Base-by-base conservation (phyloP, 495 filamentous ascomycete genomes). In the Lindgomyces ingoldianus region DNA sequence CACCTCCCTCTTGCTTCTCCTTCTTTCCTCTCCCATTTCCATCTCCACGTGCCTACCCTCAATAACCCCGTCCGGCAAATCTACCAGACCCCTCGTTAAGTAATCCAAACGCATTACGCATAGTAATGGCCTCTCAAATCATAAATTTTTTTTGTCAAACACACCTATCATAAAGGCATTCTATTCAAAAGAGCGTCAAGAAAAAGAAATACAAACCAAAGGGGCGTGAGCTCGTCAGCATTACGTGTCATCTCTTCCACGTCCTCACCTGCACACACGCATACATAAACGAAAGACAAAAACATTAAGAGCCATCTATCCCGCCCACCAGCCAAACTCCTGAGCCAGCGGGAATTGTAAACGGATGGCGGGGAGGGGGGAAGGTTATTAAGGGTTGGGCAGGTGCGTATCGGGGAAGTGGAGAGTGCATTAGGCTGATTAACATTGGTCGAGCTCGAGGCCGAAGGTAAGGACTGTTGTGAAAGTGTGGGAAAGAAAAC, bases 291-390 rank as follows among this genome's bases (percentile, higher is more conserved):
- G 36, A 29, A 57, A 19, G 39, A 64, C 39, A 52, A 65, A n/a
- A 36, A 49, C 42, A 65, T 50, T 52, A 65, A 16, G 21, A 42
- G 24, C 29, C 33, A 30, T 16, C 10, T 10, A 47, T n/a, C 26
- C 21, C 33, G 22, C 41, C 54, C 26, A 36, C 56, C 10, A 25
- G n/a, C n/a, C n/a, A 21, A 39, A 60, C 46, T 60, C 62, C 62
- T 60, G 62, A 42, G 48, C 62, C 62, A 60, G 62, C 62, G 62
- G 62, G 56, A 55, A 41, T 46, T n/a, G n/a, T n/a, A n/a, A n/a
- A 25, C 27, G 26, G 24, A 46, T 16, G 29, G 54, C n/a, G 25
- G 39, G 27, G 54, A 19, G 21, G 39, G 44, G 41, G 19, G 22
- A 22, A 46, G 39, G 39, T 16, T 16, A 56, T 63, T 63, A 63